These are phyloP conservation scores for Naegleria lovaniensis DNA, from an alignment of 208 protist species.

Conservation along the genomic window DNA sequence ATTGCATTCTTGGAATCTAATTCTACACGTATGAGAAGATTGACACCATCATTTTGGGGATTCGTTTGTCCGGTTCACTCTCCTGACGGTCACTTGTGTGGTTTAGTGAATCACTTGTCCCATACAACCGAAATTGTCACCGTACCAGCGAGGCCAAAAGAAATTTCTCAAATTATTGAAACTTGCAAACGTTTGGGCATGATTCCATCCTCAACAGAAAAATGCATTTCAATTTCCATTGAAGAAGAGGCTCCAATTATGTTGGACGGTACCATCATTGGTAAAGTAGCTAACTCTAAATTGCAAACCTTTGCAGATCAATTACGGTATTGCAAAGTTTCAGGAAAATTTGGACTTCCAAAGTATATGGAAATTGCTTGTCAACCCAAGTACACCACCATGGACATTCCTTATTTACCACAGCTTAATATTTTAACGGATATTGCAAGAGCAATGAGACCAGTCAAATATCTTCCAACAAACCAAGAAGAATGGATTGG, in stretches of 20 bases:
- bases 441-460: conserved; percentile 85
- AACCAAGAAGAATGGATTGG: conserved; percentile 73
- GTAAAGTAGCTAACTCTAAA: conserved; percentile 53
- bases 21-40: conserved; percentile 92
- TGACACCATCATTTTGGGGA: conserved; percentile 96
- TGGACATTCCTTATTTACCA: conserved; percentile 47
- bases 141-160: not conserved
- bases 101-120: conserved; percentile 97
- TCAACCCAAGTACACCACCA: not conserved
- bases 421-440: conserved; percentile 81
- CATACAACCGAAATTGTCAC: conserved; percentile 29
- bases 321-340: conserved; percentile 42
- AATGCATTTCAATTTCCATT: not conserved
- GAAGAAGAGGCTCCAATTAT: conserved; percentile 56
- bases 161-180: not conserved
- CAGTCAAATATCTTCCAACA: conserved; percentile 73
- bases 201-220: not conserved
- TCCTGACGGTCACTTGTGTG: conserved; percentile 99
- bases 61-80: conserved; percentile 99
- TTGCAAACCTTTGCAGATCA: not conserved
- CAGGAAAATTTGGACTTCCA: conserved; percentile 29
- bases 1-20: conserved; percentile 96
- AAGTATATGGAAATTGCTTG: conserved; percentile 34
- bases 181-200: not conserved
- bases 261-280: conserved; percentile 78